Percentiles rank a stretch among this genome's conserved stretches.
Conservation (phyloP, 306 rosid species). For the Cicer bijugum region DNA sequence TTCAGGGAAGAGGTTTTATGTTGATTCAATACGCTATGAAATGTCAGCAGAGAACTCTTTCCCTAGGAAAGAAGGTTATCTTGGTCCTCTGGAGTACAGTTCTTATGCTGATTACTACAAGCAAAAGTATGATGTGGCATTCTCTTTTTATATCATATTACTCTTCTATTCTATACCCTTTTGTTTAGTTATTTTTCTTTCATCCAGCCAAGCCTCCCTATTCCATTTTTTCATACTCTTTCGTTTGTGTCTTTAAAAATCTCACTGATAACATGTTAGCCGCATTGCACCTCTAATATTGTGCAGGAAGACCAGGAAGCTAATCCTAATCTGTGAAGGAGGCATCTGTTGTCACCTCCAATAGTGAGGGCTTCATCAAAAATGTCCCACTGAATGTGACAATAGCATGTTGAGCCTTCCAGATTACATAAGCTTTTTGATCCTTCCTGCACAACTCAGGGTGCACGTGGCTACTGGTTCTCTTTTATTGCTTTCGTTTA, state of each 20-base stretch:
- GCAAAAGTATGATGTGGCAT: constrained; percentile 73
- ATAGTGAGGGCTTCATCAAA: constrained; percentile 44
- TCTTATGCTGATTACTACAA: constrained; percentile 98
- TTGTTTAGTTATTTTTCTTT: constrained; percentile 31
- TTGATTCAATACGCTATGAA: constrained; percentile 85
- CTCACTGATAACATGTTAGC: constrained; percentile 52
- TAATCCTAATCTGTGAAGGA: constrained; percentile 68
- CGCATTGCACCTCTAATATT: constrained; percentile 56
- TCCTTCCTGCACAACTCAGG: constrained; percentile 70
- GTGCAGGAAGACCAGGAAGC: constrained; percentile 72
- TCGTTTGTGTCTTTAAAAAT: constrained; percentile 10
- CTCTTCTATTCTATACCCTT: constrained; percentile 30
- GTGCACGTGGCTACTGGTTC: constrained; percentile 72
- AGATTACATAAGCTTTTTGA: constrained; percentile 68
- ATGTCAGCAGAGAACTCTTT: constrained; percentile 96
- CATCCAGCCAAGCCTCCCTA: constrained; percentile 30
- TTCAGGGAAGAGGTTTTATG: constrained; percentile 97
- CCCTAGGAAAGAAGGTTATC: constrained; percentile 98
- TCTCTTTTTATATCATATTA: constrained; percentile 43
- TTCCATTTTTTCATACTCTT: constrained; percentile 32
- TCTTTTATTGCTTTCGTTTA: constrained; percentile 48
- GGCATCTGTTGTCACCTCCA: constrained; percentile 50
- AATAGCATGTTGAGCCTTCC: constrained; percentile 54
- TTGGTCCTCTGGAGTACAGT: constrained; percentile 98
- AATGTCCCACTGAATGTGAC: constrained; percentile 50